A percentile compares a stretch with the other conserved stretches of the same genome.
phyloP scores from a whole-genome alignment of 371 early-diverging fungal genomes.

The Mucor plumbeus region DNA sequence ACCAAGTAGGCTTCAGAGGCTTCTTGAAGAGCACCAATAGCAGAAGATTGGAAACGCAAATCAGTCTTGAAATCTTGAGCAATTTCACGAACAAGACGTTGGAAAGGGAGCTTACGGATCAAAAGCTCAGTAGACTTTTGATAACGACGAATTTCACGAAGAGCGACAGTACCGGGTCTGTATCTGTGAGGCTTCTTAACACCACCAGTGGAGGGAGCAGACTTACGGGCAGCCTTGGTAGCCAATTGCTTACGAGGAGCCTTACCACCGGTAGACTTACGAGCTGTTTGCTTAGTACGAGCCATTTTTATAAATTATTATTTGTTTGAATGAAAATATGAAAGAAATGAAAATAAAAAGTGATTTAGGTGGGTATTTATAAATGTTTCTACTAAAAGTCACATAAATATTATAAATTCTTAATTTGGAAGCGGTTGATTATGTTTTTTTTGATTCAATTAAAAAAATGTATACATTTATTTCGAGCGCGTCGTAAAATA shows the following conservation, averaged over 20 bases:
- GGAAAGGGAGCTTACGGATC: slow-evolving; percentile 99
- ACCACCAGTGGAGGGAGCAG: slow-evolving; percentile 59
- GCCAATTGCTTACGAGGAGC: slow-evolving; percentile 98
- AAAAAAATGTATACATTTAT: slow-evolving; percentile 13
- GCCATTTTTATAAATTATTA: slow-evolving; percentile 70
- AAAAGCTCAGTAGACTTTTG: slow-evolving; percentile 98
- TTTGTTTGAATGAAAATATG: slow-evolving; percentile 4
- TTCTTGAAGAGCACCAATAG: slow-evolving; percentile 98
- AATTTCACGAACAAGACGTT: slow-evolving; percentile 96
- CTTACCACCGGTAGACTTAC: slow-evolving; percentile 99
- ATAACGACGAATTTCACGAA: slow-evolving; percentile 98
- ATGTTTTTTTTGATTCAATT: slow-evolving; percentile 16
- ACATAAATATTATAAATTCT: slow-evolving; percentile 7
- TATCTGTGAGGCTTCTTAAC: slow-evolving; percentile 90
- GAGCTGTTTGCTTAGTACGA: slow-evolving; percentile 98
- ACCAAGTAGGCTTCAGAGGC: slow-evolving; percentile 97
- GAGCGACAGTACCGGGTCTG: slow-evolving; percentile 90
- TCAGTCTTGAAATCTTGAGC: slow-evolving; percentile 98
- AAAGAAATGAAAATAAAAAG: background rate
- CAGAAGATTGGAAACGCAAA: slow-evolving; percentile 97
- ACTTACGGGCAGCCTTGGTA: slow-evolving; percentile 87
- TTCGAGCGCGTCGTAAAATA: slow-evolving; percentile 18
- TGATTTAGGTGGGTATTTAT: slow-evolving; percentile 4
- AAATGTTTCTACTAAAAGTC: slow-evolving; percentile 9
- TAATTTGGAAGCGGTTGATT: slow-evolving; percentile 11